These are phyloP conservation scores for Psilocybe cubensis DNA, from an alignment of 768 basidiomycete species.

Conservation along the genomic window DNA sequence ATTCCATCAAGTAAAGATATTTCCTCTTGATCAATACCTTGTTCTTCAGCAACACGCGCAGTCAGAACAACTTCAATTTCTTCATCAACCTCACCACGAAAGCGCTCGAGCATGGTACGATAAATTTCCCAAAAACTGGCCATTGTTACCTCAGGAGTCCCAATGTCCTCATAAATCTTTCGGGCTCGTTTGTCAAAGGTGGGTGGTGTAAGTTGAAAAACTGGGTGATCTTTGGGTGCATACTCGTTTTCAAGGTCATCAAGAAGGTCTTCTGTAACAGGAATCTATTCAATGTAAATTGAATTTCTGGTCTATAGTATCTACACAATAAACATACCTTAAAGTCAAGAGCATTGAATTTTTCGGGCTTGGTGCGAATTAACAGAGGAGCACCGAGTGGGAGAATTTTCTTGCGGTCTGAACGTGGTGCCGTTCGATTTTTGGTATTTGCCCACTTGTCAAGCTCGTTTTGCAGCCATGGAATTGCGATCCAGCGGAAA, in stretches of 20 bases:
- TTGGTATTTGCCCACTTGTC: constrained; percentile 27
- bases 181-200: constrained; percentile 26
- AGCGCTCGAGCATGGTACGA: neutral
- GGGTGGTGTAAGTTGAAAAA: constrained; percentile 38
- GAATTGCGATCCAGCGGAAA: constrained; percentile 45
- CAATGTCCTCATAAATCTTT: constrained; percentile 22
- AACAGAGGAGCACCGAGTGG: constrained; percentile 41
- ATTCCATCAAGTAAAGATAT: no score
- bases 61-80: no score
- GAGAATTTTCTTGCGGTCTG: constrained; percentile 37
- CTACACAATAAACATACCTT: neutral
- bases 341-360: constrained; percentile 31
- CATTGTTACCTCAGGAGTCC: constrained; percentile 22
- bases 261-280: constrained; percentile 15
- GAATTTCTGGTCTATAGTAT: neutral
- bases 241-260: constrained; percentile 26
- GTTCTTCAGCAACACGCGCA: no score
- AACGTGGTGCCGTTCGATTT: constrained; percentile 26
- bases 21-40: no score
- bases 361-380: constrained; percentile 32
- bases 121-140: constrained; percentile 25
- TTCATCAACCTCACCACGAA: neutral
- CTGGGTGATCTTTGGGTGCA: constrained; percentile 33
- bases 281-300: constrained; percentile 19
- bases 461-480: constrained; percentile 42